Conservation (phyloP, 495 filamentous ascomycete genomes). For the Penicillium paxilli region DNA sequence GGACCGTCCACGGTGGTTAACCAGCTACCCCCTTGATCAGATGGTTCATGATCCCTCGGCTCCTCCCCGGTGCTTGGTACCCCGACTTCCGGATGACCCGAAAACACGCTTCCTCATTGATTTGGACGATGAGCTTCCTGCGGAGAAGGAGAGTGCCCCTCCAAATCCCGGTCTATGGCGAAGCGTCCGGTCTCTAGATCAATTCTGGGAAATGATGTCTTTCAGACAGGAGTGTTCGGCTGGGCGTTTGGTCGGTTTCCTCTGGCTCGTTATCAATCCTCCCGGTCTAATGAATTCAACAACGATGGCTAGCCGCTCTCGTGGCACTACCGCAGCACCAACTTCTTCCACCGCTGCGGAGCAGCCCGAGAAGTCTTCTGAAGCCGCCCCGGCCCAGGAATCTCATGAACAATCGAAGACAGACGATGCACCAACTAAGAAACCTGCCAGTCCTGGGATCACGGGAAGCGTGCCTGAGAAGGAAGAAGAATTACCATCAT, state of each 20-base stretch:
- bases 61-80: conserved; percentile 83
- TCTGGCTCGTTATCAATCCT: conserved; percentile 83
- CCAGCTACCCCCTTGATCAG: conserved; percentile 63
- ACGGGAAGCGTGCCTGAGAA: conserved; percentile 2
- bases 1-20: conserved; percentile 49
- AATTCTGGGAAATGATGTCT: conserved; percentile 99
- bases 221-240: conserved; percentile 94
- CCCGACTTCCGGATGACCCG: conserved; percentile 91
- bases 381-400: neutral
- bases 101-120: conserved; percentile 90
- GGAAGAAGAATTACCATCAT: conserved; percentile 43
- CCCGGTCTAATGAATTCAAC: conserved; percentile 39
- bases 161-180: conserved; percentile 67
- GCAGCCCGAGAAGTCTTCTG: conserved; percentile 1
- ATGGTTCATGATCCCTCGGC: conserved; percentile 56
- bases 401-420: neutral
- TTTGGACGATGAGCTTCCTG: conserved; percentile 75
- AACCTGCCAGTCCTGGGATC: neutral
- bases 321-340: conserved; percentile 1
- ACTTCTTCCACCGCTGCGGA: conserved; percentile 9
- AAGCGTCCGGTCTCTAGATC: conserved; percentile 75
- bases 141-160: conserved; percentile 31
- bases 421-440: neutral
- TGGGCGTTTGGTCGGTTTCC: conserved; percentile 85
- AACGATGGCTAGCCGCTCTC: conserved; percentile 35